phyloP scores from a whole-genome alignment of 768 basidiomycete species.

The Leccinum variicolor region DNA sequence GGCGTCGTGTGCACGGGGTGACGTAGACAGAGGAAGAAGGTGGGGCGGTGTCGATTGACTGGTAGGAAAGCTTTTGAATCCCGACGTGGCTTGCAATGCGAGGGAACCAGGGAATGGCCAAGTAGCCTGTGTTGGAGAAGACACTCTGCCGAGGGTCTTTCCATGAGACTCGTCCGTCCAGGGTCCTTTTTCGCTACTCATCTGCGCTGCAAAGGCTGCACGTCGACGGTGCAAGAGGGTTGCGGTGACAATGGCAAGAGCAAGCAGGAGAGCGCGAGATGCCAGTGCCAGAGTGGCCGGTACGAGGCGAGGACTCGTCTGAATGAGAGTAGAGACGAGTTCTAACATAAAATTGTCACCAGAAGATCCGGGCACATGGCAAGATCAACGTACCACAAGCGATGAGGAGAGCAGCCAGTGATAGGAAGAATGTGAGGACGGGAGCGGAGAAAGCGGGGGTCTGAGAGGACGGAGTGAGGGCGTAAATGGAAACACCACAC shows the following conservation, averaged over 20 bases:
- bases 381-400: conserved; percentile 24
- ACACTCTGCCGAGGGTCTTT: conserved; percentile 17
- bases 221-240: conserved; percentile 4
- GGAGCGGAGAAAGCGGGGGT: background rate
- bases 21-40: conserved; percentile 3
- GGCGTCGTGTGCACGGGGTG: background rate
- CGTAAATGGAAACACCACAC: conserved; percentile 24
- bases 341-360: conserved; percentile 12
- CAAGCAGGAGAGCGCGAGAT: conserved; percentile 21
- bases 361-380: background rate
- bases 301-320: conserved; percentile 24
- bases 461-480: conserved; percentile 12
- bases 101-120: conserved; percentile 34
- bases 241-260: conserved; percentile 10
- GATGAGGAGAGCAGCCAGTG: conserved; percentile 20
- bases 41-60: background rate
- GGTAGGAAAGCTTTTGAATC: background rate
- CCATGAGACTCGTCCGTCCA: background rate
- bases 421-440: conserved; percentile 14
- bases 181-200: conserved; percentile 15
- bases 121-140: conserved; percentile 29
- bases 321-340: conserved; percentile 23
- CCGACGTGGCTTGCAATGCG: conserved; percentile 7
- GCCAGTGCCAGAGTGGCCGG: conserved; percentile 21
- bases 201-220: background rate